Base-by-base conservation (phyloP, 78 protist species). In the Pelomyxa schiedti region DNA sequence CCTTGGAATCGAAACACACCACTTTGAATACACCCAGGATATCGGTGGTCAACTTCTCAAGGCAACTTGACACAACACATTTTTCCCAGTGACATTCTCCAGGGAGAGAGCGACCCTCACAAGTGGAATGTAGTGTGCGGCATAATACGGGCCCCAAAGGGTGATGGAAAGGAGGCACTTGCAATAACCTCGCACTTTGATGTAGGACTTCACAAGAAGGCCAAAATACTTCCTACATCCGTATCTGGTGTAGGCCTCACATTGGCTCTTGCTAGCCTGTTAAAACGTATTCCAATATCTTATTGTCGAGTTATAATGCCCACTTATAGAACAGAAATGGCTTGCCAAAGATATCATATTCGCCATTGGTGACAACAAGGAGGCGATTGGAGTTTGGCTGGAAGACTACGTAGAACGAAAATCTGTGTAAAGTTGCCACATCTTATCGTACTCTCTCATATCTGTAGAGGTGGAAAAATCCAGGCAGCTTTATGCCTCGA, bases 321-420 rank as follows among this genome's bases (percentile, higher is more conserved):
- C n/a, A n/a, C n/a, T 7, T 4, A 4, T 38, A 65, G 69, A 65
- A 8, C 73, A 69, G 38, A 8, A 5, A 42, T 83, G 88, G 88
- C 35, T 83, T 16, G 83, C 88, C 8, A 83, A 83, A 42, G 88
- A 83, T 71, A 37, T 83, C 24, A 42, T 83, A 1, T 22, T 83
- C 4, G 64, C 77, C 2, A 69, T 83, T 0, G 79, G 72, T 28
- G 68, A 63, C 9, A 26, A 36, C 28, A 28, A 38, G 35, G 71
- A 29, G 5, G 47, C 80, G 9, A 73, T 47, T 16, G 32, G 32
- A 16, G 32, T 47, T 16, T 47, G 58, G 58, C 58, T 47, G 32
- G 58, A 16, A 16, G 58, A 47, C 58, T 16, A 16, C 58, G 42
- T 58, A 8, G 52, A 43, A 7, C 37, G 37, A 36, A 5, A 8